Conservation (phyloP, 805 yeast genomes). For the Lachancea waltii region DNA sequence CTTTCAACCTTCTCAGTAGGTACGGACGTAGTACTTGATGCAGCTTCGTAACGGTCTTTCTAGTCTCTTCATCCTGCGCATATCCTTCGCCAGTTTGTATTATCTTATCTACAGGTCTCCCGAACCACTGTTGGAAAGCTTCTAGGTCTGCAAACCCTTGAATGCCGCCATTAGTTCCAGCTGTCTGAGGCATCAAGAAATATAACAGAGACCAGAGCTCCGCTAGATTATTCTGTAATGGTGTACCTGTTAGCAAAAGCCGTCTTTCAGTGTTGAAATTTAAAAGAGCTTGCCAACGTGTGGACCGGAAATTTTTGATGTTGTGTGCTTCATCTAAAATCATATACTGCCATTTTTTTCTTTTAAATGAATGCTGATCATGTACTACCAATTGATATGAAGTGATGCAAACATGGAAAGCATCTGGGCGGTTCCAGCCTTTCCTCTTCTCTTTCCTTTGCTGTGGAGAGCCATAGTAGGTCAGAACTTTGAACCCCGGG, state of each 20-base stretch:
- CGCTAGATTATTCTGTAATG: conserved; percentile 88
- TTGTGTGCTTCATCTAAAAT: conserved; percentile 97
- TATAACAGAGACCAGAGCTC: conserved; percentile 95
- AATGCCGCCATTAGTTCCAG: conserved; percentile 39
- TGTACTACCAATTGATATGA: conserved; percentile 97
- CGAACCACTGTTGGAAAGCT: conserved; percentile 97
- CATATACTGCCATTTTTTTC: conserved; percentile 95
- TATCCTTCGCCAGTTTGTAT: conserved; percentile 51
- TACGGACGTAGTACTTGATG: conserved; percentile 95
- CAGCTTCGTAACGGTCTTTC: conserved; percentile 74
- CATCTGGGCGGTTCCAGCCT: conserved; percentile 96
- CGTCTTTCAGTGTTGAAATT: conserved; percentile 92
- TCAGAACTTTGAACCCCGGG: conserved; percentile 92
- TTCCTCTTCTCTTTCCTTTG: conserved; percentile 92
- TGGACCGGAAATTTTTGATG: conserved; percentile 91
- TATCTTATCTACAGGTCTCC: conserved; percentile 90
- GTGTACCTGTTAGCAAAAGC: conserved; percentile 89
- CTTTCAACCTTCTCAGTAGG: conserved; percentile 80
- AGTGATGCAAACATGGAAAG: conserved; percentile 95
- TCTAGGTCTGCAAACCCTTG: conserved; percentile 94
- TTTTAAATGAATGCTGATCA: conserved; percentile 87
- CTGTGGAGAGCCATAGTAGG: conserved; percentile 95
- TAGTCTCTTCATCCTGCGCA: conserved; percentile 74
- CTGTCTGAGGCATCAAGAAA: conserved; percentile 89
- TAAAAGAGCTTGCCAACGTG: conserved; percentile 92